Conservation (phyloP, 2,329 filamentous ascomycete species). For the Pyrenochaeta sp. region DNA sequence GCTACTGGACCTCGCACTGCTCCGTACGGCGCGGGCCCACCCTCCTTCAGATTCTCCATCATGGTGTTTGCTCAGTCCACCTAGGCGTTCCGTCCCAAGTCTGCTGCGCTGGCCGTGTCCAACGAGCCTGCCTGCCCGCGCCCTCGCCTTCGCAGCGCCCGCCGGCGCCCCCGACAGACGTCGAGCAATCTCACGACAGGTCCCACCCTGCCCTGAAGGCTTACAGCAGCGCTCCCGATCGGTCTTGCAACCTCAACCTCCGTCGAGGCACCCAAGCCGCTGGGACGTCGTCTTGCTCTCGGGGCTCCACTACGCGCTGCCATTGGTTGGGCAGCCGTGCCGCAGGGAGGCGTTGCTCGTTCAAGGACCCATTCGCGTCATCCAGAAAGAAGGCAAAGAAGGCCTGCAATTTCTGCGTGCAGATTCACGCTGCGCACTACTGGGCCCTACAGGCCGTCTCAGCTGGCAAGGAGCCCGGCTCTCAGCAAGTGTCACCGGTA, state of each 20-base stretch:
- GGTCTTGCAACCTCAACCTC: slow-evolving; percentile 30
- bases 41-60: slow-evolving; percentile 17
- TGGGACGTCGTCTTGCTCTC: slow-evolving; percentile 32
- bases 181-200: slow-evolving; percentile 11
- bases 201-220: slow-evolving; percentile 7
- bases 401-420: slow-evolving; percentile 40
- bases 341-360: slow-evolving; percentile 37
- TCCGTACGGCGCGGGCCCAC: slow-evolving; percentile 18
- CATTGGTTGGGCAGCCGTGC: slow-evolving; percentile 39
- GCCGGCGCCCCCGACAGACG: slow-evolving; percentile 2
- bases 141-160: not conserved
- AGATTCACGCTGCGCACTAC: slow-evolving; percentile 39
- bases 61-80: slow-evolving; percentile 16
- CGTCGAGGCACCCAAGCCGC: slow-evolving; percentile 26
- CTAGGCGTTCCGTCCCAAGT: too few species aligned
- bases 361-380: slow-evolving; percentile 40
- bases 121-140: not conserved
- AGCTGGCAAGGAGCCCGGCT: slow-evolving; percentile 40
- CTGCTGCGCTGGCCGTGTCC: not conserved
- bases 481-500: slow-evolving; percentile 33
- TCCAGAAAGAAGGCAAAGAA: slow-evolving; percentile 41
- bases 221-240: slow-evolving; percentile 24
- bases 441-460: slow-evolving; percentile 36
- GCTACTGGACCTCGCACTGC: too few species aligned
- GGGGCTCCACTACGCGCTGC: slow-evolving; percentile 26